Evolutionary conservation across 345 rosid species (phyloP).

Genomic region (Brassica incana): DNA sequence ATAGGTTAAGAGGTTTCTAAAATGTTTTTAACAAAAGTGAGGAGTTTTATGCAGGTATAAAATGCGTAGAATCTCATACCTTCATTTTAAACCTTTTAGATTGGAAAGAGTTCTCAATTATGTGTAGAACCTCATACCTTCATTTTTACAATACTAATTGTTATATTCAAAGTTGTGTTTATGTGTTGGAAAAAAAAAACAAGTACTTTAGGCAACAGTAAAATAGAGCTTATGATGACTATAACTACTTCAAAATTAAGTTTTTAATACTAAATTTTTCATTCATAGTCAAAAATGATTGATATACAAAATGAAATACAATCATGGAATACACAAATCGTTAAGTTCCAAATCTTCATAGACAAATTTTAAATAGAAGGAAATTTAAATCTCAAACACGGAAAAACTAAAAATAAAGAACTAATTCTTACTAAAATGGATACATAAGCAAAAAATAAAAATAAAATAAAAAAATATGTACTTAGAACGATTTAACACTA

Average conservation of each 20-base stretch:
- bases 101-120: neutral
- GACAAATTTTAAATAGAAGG: too few species aligned
- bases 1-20: neutral
- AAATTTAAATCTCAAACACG: neutral
- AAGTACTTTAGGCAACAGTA: neutral
- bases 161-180: neutral
- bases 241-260: neutral
- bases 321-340: neutral
- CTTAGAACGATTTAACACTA: too few species aligned
- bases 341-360: neutral
- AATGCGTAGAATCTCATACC: neutral
- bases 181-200: neutral
- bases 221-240: too few species aligned
- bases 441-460: neutral
- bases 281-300: neutral
- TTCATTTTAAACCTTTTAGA: neutral
- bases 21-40: neutral
- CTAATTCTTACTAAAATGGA: neutral
- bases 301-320: neutral
- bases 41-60: neutral
- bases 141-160: neutral
- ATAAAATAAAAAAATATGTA: too few species aligned
- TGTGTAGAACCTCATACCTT: neutral
- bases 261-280: too few species aligned
- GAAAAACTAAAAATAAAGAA: too few species aligned